phyloP scores from a whole-genome alignment of 352 stramenopile species.

The Phytophthora podocarpi region DNA sequence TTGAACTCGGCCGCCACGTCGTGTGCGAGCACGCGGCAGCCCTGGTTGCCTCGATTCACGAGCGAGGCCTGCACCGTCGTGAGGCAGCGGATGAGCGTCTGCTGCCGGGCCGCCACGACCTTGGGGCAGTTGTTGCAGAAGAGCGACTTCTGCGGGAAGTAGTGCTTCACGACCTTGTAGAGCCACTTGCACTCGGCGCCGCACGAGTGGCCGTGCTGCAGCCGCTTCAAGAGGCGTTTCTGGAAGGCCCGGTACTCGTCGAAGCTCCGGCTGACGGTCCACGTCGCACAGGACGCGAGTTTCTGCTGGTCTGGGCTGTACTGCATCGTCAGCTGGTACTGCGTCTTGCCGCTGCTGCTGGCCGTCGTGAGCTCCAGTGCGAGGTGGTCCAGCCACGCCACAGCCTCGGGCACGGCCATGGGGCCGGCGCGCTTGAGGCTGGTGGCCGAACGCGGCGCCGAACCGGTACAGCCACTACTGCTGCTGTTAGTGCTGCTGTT shows the following conservation, averaged over 20 bases:
- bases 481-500: constrained; percentile 3
- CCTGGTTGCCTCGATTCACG: constrained; percentile 44
- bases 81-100: constrained; percentile 45
- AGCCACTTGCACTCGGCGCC: constrained; percentile 69
- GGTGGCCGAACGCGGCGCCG: constrained; percentile 26
- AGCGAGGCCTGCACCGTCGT: constrained; percentile 44
- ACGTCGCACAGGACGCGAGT: constrained; percentile 30
- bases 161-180: constrained; percentile 63
- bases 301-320: constrained; percentile 32
- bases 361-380: constrained; percentile 30
- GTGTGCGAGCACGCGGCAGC: constrained; percentile 37
- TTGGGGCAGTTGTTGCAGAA: constrained; percentile 44
- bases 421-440: constrained; percentile 32
- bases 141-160: constrained; percentile 60
- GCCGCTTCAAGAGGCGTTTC: constrained; percentile 44
- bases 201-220: constrained; percentile 64
- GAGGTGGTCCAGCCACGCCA: constrained; percentile 45
- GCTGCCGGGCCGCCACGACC: constrained; percentile 35
- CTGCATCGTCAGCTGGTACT: constrained; percentile 44
- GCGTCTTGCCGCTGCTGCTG: constrained; percentile 21
- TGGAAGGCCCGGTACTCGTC: constrained; percentile 59
- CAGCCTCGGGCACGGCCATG: constrained; percentile 30
- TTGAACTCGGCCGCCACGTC: constrained; percentile 44
- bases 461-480: constrained; percentile 4
- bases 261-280: constrained; percentile 42